Percentiles rank a stretch among this genome's conserved stretches.
Evolutionary conservation across 352 stramenopile species (phyloP).

Genomic region (Pythium grandisporangium): DNA sequence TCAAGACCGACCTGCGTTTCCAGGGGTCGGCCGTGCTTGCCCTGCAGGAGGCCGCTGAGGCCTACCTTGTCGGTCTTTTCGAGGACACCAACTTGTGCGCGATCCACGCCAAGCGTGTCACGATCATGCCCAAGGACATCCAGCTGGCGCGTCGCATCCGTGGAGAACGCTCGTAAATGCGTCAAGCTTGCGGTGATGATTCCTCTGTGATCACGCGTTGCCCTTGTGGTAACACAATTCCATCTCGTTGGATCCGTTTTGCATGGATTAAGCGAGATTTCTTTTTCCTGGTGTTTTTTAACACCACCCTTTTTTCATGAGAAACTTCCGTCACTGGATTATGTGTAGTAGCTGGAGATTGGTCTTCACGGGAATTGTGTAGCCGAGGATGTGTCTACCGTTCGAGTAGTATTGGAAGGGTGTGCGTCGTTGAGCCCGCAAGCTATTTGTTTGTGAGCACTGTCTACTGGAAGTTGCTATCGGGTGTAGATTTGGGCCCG

Average conservation of each 20-base stretch:
- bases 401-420: too few species aligned
- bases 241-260: too few species aligned
- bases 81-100: conserved; percentile 92
- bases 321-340: conserved; percentile 11
- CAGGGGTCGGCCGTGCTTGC: conserved; percentile 80
- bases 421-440: too few species aligned
- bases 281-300: conserved; percentile 70
- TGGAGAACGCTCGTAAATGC: conserved; percentile 75
- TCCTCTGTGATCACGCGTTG: too few species aligned
- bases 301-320: conserved; percentile 67
- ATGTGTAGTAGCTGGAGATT: not conserved
- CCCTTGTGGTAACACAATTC: too few species aligned
- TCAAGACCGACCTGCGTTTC: conserved; percentile 87
- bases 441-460: too few species aligned
- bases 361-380: too few species aligned
- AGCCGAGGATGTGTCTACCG: too few species aligned
- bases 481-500: too few species aligned
- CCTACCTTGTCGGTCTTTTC: conserved; percentile 74
- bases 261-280: too few species aligned
- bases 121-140: conserved; percentile 94
- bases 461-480: too few species aligned
- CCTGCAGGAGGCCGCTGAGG: conserved; percentile 85
- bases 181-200: too few species aligned
- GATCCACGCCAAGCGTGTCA: conserved; percentile 91
- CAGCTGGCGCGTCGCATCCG: conserved; percentile 90